Base-by-base conservation (phyloP, 1,139 yeast genomes). In the Suhomyces bokatorum region DNA sequence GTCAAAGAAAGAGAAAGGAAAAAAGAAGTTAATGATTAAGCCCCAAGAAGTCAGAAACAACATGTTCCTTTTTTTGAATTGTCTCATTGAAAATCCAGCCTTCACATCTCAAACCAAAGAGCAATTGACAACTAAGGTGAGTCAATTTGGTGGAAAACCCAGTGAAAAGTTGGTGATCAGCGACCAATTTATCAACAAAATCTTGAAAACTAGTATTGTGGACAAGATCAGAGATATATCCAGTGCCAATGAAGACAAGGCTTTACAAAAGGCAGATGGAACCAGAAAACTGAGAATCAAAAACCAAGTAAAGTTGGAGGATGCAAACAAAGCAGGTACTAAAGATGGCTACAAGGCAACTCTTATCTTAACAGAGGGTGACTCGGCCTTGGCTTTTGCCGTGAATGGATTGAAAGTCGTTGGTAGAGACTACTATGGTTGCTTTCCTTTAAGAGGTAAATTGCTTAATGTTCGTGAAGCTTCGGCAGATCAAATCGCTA, bases 51-150 rank as follows among this genome's bases (percentile, higher is more conserved):
- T 95, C 47, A 83, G 85, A 61, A 90, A 86, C 63, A 87, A 90
- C 64, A 87, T 93, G 85, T 93, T 93, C 59, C 62, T 95, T 34
- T 95, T 95, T 58, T 75, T 95, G 53, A 95, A 95, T 64, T 90
- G 97, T 76, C 75, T 91, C 54, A 83, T 95, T 65, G 97, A 90
- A 62, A 95, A 95, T 57, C 99, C 99, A 0, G 96, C 98, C 0
- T 95, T 95, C 61, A 91, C 97, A 0, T 91, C 99, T 0, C 99
- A 95, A 69, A 95, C 99, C 0, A 95, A 95, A 60, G 99, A 95
- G 63, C 97, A 91, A 62, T 73, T 95, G 56, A 91, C 97, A 12
- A 89, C 98, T 1, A 85, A 93, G 60, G 82, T 83, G 0, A 76
- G 87, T 31, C 95, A 91, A 53, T 95, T 93, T 69, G 98, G 97